phyloP scores from a whole-genome alignment of 1,284 basidiomycete genomes.

The Ustilago lituana region DNA sequence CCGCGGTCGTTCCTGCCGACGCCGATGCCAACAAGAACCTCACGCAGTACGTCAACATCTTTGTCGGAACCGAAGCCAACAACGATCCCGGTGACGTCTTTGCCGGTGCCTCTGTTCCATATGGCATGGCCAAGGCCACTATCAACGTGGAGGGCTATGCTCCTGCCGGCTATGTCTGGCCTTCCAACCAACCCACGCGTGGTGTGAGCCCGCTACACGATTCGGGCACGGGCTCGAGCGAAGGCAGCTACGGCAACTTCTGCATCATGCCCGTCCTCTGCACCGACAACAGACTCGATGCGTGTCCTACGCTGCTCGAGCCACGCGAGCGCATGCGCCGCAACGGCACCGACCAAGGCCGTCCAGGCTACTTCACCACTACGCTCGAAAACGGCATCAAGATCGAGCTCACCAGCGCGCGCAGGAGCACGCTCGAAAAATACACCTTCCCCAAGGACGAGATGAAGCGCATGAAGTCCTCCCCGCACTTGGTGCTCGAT shows the following conservation, averaged over 20 bases:
- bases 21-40: slow-evolving; percentile 6
- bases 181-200: slow-evolving; percentile 44
- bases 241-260: slow-evolving; percentile 58
- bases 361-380: slow-evolving; percentile 58
- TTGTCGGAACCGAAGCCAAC: slow-evolving; percentile 47
- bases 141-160: slow-evolving; percentile 58
- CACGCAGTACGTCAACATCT: slow-evolving; percentile 40
- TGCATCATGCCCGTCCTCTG: slow-evolving; percentile 59
- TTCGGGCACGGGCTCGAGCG: slow-evolving; percentile 57
- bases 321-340: slow-evolving; percentile 40
- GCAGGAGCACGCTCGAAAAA: slow-evolving; percentile 52
- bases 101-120: slow-evolving; percentile 55
- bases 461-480: slow-evolving; percentile 28
- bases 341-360: slow-evolving; percentile 42
- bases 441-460: slow-evolving; percentile 49
- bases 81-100: slow-evolving; percentile 49
- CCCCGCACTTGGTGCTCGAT: slow-evolving; percentile 54
- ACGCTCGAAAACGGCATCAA: slow-evolving; percentile 56
- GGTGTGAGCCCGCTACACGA: slow-evolving; percentile 57
- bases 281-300: slow-evolving; percentile 36
- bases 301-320: slow-evolving; percentile 55
- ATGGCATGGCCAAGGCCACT: slow-evolving; percentile 58
- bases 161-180: slow-evolving; percentile 54
- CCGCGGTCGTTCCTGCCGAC: not conserved
- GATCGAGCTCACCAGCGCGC: slow-evolving; percentile 54